Evolutionary conservation across 805 yeast species (phyloP).

Genomic region (Saccharomycopsis fermentans): DNA sequence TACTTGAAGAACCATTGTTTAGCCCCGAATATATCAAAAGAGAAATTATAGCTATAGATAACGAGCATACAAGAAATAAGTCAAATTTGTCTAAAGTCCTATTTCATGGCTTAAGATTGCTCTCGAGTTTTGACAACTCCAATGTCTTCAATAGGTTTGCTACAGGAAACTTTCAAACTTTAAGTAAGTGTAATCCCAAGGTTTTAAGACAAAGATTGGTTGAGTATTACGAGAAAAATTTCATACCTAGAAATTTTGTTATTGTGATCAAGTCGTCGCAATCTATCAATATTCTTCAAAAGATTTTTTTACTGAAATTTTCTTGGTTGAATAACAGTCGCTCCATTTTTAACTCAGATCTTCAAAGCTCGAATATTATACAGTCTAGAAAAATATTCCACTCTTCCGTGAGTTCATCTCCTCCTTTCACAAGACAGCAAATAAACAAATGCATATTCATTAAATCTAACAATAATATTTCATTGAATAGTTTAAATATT

Average conservation of each 20-base stretch:
- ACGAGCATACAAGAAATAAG: conserved; percentile 54
- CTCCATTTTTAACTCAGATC: neutral
- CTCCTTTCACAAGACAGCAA: conserved; percentile 22
- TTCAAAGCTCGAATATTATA: neutral
- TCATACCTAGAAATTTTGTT: conserved; percentile 39
- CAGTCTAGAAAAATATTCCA: conserved; percentile 19
- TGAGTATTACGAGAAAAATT: conserved; percentile 34
- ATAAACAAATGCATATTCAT: conserved; percentile 30
- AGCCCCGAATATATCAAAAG: conserved; percentile 30
- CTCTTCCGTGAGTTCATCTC: conserved; percentile 16
- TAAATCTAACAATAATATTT: conserved; percentile 20
- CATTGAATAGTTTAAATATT: conserved; percentile 24
- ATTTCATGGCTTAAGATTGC: conserved; percentile 47
- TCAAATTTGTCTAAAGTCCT: conserved; percentile 35
- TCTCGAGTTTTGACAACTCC: conserved; percentile 28
- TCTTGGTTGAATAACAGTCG: neutral
- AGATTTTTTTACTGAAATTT: conserved; percentile 18
- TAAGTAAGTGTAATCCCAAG: conserved; percentile 28
- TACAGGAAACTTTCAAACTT: conserved; percentile 52
- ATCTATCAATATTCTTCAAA: conserved; percentile 47
- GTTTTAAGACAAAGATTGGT: conserved; percentile 28
- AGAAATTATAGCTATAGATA: conserved; percentile 53
- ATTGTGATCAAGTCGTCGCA: conserved; percentile 59
- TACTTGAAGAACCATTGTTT: conserved; percentile 43
- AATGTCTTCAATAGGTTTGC: conserved; percentile 55